Evolutionary conservation across 306 rosid genomes (phyloP), one percentile per base, ranked within the genome.

Genomic region (Quillaja saponaria): DNA sequence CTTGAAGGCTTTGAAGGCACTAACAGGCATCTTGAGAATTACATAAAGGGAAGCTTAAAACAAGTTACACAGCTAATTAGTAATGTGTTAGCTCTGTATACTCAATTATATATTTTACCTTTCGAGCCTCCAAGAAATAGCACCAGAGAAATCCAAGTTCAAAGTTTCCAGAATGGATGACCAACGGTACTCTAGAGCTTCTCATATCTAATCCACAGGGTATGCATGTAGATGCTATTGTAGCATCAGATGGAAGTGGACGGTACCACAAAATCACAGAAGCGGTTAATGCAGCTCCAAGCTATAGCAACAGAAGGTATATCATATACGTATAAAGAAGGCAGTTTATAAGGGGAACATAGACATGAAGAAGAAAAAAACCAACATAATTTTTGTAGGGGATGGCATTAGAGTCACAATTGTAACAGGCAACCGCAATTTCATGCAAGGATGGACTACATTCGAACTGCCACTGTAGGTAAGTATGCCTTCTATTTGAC

Each of bases 401-500:
- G 98, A 86, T 57, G 98, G 96, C 8, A 88, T 88, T 56, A 94
- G 98, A 60, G 42, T 66, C 68, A 92, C 98, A 16, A 73, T 92
- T 13, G 34, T 92, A 40, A 86, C 95, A 0, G 77, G 86, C 68
- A 75, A 78, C 58, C 66, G 96, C 10, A 87, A 78, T 77, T 92
- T 92, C 88, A 76, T 86, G 88, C 96, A 92, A 61, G 98, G 96
- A 49, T 92, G 96, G 98, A 92, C 98, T 34, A 88, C 98, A 33
- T 92, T 67, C 77, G 98, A 80, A 88, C 98, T 51, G 94, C 98
- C 42, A 92, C 96, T 0, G 72, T 92, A 34, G 98, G 98, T 91
- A 56, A 55, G 85, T 2, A 1, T 16, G 7, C 39, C 11, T 28
- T 19, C 11, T 7, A 14, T 50, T 39, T 58, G 1, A 4, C 0